Conservation (phyloP, 1,284 basidiomycete genomes). For the Irpex sp. region DNA sequence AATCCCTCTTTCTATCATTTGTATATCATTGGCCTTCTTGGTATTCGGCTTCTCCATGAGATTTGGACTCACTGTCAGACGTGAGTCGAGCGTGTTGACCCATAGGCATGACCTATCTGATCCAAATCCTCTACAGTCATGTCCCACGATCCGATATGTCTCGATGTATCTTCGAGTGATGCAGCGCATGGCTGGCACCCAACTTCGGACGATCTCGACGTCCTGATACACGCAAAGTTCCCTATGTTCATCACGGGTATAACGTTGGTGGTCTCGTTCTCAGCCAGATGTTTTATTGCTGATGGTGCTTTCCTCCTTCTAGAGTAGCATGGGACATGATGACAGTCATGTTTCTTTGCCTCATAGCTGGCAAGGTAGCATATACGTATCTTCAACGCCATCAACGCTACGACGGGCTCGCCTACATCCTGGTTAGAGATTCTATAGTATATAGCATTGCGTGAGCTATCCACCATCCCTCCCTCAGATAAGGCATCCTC, state of each 20-base stretch:
- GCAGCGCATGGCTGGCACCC: background rate
- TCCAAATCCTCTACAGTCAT: background rate
- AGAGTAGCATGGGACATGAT: slow-evolving; percentile 11
- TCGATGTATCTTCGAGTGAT: background rate
- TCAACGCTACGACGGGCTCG: slow-evolving; percentile 5
- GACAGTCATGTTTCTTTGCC: slow-evolving; percentile 9
- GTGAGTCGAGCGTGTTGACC: background rate
- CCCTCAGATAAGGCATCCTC: background rate
- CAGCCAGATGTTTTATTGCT: background rate
- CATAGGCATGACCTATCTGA: background rate
- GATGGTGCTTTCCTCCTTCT: background rate
- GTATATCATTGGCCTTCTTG: background rate
- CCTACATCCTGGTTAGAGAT: slow-evolving; percentile 14
- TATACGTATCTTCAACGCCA: slow-evolving; percentile 1
- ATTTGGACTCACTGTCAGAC: background rate
- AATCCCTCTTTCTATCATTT: background rate
- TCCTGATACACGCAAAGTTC: background rate
- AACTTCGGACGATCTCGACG: background rate
- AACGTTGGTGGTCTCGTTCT: background rate
- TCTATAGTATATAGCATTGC: slow-evolving; percentile 10
- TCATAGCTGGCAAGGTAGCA: slow-evolving; percentile 12
- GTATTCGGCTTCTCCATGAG: background rate
- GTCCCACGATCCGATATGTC: background rate
- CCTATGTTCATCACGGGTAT: background rate
- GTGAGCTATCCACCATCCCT: slow-evolving; percentile 7